Base-by-base conservation (phyloP, 352 stramenopile genomes). In the Phytophthora hybrid region DNA sequence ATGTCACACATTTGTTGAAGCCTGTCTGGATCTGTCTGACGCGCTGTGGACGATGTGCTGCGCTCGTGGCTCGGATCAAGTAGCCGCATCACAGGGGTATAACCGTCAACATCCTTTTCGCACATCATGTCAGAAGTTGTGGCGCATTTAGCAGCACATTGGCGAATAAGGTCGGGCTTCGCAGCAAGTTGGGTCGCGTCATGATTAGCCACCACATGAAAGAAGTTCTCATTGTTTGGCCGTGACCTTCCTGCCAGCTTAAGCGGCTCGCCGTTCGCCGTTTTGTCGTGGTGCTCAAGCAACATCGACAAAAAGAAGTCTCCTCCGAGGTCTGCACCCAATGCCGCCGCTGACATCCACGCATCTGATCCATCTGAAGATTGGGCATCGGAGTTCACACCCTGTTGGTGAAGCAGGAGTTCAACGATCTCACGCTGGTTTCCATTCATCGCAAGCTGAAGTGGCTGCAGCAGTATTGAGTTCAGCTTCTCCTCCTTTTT, bases 401-500 rank as follows among this genome's bases (percentile, higher is more conserved):
- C 56, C 19, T 80, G 79, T 21, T 89, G 73, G 13, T 69, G 63
- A 1, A 95, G 73, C 13, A 95, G 63, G 32, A 92, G 56, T 1
- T 84, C 54, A 47, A 93, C 88, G 32, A 89, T 66, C 11, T 82
- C 71, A 5, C 78, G 69, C 47, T 85, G 75, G 0, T 83, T 77
- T 1, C 78, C 76, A 23, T 63, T 31, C 60, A 95, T 93, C 9
- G 88, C 84, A 13, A 92, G 75, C 47, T 90, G 78, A 31, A 95
- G 65, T 5, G 88, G 88, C 37, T 95, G 88, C 0, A 82, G 18
- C 7, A 68, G 64, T 13, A 52, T 41, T 21, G 61, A 13, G 6
- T 58, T n/a, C 16, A 51, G 1, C 2, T 74, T 69, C 8, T 76
- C 61, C 2, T 75, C 60, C 8, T 79, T 52, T 11, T 58, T 44